Conservation (phyloP, 176 grass and related monocot species). For the Eleusine indica region DNA sequence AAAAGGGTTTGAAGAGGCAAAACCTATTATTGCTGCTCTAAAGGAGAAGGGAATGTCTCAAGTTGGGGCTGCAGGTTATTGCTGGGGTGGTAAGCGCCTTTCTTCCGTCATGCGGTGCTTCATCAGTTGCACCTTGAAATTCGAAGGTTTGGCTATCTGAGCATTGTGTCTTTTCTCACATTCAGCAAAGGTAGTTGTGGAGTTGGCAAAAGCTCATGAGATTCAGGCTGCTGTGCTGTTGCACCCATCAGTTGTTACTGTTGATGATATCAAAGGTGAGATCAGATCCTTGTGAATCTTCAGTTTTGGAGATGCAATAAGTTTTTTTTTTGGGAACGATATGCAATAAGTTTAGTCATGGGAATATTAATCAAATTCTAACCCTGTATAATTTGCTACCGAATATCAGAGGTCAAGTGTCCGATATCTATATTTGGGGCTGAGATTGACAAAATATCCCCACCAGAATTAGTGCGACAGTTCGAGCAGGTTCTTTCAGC, state of each 20-base stretch:
- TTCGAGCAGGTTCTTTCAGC: conserved; percentile 58
- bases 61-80: conserved; percentile 83
- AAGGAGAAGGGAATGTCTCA: conserved; percentile 64
- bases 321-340: no score
- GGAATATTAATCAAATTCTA: background rate
- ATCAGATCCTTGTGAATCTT: background rate
- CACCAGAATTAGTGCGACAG: conserved; percentile 64
- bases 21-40: conserved; percentile 65
- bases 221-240: conserved; percentile 69
- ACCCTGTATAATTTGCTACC: background rate
- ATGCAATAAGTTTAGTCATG: background rate
- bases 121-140: background rate
- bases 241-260: conserved; percentile 65
- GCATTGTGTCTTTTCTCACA: background rate
- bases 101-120: background rate
- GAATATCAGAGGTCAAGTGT: conserved; percentile 59
- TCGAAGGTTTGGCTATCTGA: conserved; percentile 3
- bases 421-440: conserved; percentile 72
- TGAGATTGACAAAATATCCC: conserved; percentile 58
- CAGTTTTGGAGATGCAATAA: background rate
- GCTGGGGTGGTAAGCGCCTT: conserved; percentile 77
- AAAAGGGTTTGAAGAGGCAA: conserved; percentile 77
- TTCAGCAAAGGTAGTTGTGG: conserved; percentile 73
- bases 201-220: conserved; percentile 69
- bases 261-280: conserved; percentile 78